Percentiles rank a stretch among this genome's conserved stretches.
Conservation (phyloP, 2,329 filamentous ascomycete species). For the Alternaria solani region DNA sequence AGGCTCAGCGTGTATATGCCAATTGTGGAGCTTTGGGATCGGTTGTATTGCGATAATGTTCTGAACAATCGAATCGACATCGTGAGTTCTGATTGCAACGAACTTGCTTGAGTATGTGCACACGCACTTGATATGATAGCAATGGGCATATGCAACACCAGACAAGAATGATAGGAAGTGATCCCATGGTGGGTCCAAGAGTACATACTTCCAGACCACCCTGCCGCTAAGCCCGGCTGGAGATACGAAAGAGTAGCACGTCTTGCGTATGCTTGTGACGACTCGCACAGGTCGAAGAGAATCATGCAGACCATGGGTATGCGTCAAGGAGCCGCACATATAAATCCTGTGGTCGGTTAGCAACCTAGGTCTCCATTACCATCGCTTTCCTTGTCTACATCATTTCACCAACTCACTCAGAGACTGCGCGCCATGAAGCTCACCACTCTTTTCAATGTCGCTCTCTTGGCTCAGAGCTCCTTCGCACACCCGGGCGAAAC, state of each 20-base stretch:
- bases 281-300: slow-evolving; percentile 3
- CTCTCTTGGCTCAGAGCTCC: slow-evolving; percentile 38
- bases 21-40: too few relatives aligned
- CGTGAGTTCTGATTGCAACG: too few relatives aligned
- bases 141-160: neutral
- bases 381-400: neutral
- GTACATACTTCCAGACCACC: neutral
- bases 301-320: neutral
- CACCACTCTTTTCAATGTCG: slow-evolving; percentile 34
- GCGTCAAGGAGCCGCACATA: neutral
- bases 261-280: slow-evolving; percentile 25
- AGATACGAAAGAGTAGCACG: slow-evolving; percentile 5
- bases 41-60: too few relatives aligned
- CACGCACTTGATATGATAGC: too few relatives aligned
- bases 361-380: neutral
- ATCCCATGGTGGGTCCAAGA: neutral
- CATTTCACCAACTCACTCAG: neutral
- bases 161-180: neutral
- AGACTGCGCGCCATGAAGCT: slow-evolving; percentile 30
- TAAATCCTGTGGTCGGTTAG: neutral
- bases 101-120: too few relatives aligned
- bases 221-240: slow-evolving; percentile 10
- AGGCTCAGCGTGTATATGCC: too few relatives aligned
- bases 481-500: slow-evolving; percentile 51
- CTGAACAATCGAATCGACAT: neutral